phyloP scores from a whole-genome alignment of 768 basidiomycete genomes.

The Termitomyces sp. region DNA sequence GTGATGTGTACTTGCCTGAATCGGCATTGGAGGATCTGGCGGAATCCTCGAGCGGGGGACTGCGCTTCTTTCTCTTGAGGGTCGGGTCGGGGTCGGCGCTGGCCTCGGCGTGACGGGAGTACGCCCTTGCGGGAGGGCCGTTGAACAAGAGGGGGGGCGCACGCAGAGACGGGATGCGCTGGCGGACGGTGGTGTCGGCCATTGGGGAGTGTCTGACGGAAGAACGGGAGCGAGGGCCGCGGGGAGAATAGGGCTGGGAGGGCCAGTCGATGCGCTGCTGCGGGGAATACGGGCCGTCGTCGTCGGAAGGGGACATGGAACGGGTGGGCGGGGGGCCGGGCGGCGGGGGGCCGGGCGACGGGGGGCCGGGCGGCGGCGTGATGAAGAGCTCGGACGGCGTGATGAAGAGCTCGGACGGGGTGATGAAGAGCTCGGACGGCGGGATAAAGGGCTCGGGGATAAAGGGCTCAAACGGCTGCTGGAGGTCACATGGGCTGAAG shows the following conservation, averaged over 20 bases:
- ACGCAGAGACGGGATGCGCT: slow-evolving; percentile 36
- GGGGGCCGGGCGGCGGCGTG: too few relatives aligned
- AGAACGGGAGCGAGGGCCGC: slow-evolving; percentile 34
- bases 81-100: slow-evolving; percentile 68
- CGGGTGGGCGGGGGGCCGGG: slow-evolving; percentile 41
- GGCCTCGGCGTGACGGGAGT: slow-evolving; percentile 63
- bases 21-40: slow-evolving; percentile 27
- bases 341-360: too few relatives aligned
- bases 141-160: slow-evolving; percentile 47
- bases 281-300: slow-evolving; percentile 38
- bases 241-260: slow-evolving; percentile 57
- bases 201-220: slow-evolving; percentile 46
- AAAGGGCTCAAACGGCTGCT: too few relatives aligned
- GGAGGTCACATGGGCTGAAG: too few relatives aligned
- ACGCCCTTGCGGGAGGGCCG: too few relatives aligned
- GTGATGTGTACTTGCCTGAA: slow-evolving; percentile 32
- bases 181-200: slow-evolving; percentile 33
- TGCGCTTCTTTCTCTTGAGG: slow-evolving; percentile 55
- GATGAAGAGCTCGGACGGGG: too few relatives aligned
- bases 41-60: slow-evolving; percentile 31
- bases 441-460: too few relatives aligned
- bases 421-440: too few relatives aligned
- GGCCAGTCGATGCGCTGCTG: too few relatives aligned
- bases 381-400: too few relatives aligned
- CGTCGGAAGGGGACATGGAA: slow-evolving; percentile 55